These are phyloP conservation scores for Tolypocladium tropicale DNA, from an alignment of 2,329 filamentous ascomycete species.

Conservation along the genomic window DNA sequence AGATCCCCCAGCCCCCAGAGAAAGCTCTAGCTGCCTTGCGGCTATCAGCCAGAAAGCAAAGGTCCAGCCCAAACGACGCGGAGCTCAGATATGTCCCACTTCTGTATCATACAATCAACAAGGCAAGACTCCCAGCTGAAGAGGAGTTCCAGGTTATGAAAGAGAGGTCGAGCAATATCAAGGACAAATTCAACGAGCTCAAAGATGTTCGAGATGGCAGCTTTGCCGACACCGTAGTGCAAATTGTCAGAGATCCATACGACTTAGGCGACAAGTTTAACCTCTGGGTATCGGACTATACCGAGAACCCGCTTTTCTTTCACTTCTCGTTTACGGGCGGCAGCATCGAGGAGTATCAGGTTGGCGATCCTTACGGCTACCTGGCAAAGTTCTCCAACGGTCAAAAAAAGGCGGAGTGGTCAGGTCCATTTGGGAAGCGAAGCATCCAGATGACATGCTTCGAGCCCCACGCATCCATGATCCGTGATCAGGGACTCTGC, in stretches of 20 bases:
- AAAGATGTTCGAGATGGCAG: slow-evolving; percentile 44
- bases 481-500: slow-evolving; percentile 41
- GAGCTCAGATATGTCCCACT: slow-evolving; percentile 36
- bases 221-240: slow-evolving; percentile 61
- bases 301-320: slow-evolving; percentile 55
- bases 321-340: slow-evolving; percentile 28
- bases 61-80: slow-evolving; percentile 9
- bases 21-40: slow-evolving; percentile 23
- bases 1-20: slow-evolving; percentile 22
- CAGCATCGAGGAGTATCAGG: slow-evolving; percentile 21
- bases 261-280: slow-evolving; percentile 36
- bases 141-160: slow-evolving; percentile 30
- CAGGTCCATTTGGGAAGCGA: slow-evolving; percentile 62
- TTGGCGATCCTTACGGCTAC: slow-evolving; percentile 50
- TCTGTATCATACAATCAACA: slow-evolving; percentile 35
- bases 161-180: slow-evolving; percentile 30
- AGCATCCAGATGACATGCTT: slow-evolving; percentile 64
- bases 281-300: slow-evolving; percentile 78
- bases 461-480: slow-evolving; percentile 52
- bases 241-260: slow-evolving; percentile 50
- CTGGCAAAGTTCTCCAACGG: slow-evolving; percentile 16
- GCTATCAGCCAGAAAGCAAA: slow-evolving; percentile 8
- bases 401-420: slow-evolving; percentile 38
- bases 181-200: slow-evolving; percentile 53
- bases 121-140: slow-evolving; percentile 29